A percentile compares a stretch with the other conserved stretches of the same genome.
Evolutionary conservation across 129 eudicot genomes (phyloP).

Genomic region (Escallonia herrerae): DNA sequence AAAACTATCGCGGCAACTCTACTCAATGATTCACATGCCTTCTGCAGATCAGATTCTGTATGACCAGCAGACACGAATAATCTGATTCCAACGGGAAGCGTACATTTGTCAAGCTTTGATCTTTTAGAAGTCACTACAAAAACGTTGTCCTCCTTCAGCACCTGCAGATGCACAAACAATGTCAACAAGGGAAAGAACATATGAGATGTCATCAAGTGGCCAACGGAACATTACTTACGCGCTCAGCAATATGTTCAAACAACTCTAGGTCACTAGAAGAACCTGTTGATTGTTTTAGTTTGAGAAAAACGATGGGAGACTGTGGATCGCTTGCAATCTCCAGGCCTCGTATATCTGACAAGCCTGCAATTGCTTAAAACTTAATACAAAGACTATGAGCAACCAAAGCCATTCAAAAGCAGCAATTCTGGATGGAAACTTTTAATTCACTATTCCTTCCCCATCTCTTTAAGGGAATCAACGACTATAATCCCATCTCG

Average conservation of each 20-base stretch:
- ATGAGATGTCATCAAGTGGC: neutral
- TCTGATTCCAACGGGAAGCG: slow-evolving; percentile 61
- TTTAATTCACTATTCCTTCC: neutral
- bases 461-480: too few species aligned
- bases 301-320: slow-evolving; percentile 77
- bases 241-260: slow-evolving; percentile 63
- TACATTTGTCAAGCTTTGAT: slow-evolving; percentile 71
- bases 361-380: slow-evolving; percentile 40
- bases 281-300: slow-evolving; percentile 55
- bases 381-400: neutral
- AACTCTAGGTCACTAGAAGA: slow-evolving; percentile 55
- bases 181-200: too few species aligned
- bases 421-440: too few species aligned
- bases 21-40: slow-evolving; percentile 64
- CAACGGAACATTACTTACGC: slow-evolving; percentile 28
- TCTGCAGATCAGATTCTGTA: slow-evolving; percentile 54
- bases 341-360: slow-evolving; percentile 56
- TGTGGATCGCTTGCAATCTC: slow-evolving; percentile 67
- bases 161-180: slow-evolving; percentile 29
- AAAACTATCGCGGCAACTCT: slow-evolving; percentile 36
- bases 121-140: slow-evolving; percentile 51
- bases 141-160: slow-evolving; percentile 46
- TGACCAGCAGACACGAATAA: slow-evolving; percentile 78
- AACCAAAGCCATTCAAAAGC: neutral
- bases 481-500: too few species aligned